These are phyloP conservation scores for Turnera subulata DNA, from an alignment of 345 rosid genomes.

Conservation along the genomic window DNA sequence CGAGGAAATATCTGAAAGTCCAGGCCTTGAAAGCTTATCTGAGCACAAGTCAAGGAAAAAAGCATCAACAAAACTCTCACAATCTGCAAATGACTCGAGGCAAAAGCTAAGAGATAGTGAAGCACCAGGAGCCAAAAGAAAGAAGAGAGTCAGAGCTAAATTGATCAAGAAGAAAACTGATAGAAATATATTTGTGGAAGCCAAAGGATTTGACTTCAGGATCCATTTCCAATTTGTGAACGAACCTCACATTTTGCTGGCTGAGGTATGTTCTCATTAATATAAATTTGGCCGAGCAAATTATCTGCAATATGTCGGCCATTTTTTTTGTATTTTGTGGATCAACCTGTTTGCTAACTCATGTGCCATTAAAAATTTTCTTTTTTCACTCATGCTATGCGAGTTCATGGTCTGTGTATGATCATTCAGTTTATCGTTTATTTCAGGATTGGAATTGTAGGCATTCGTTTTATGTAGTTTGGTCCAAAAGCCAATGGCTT, in stretches of 20 bases:
- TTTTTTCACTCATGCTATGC: too few relatives aligned
- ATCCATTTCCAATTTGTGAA: slow-evolving; percentile 60
- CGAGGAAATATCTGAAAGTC: slow-evolving; percentile 17
- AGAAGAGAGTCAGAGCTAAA: slow-evolving; percentile 23
- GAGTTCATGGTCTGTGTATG: too few relatives aligned
- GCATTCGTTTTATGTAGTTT: too few relatives aligned
- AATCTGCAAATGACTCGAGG: slow-evolving; percentile 4
- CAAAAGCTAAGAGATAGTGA: slow-evolving; percentile 11
- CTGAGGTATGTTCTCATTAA: slow-evolving; percentile 58
- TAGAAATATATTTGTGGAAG: slow-evolving; percentile 42
- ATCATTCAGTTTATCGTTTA: too few relatives aligned
- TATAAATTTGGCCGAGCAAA: neutral
- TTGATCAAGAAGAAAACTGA: slow-evolving; percentile 26
- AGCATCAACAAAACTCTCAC: neutral
- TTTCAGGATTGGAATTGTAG: too few relatives aligned
- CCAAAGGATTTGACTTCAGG: slow-evolving; percentile 49
- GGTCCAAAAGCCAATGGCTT: too few relatives aligned
- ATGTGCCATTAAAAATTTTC: too few relatives aligned
- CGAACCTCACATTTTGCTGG: slow-evolving; percentile 81
- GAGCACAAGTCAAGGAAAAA: slow-evolving; percentile 27
- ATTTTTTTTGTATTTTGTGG: neutral
- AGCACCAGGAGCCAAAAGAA: slow-evolving; percentile 29
- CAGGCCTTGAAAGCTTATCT: slow-evolving; percentile 6
- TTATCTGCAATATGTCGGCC: neutral
- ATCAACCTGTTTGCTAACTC: neutral